phyloP scores from a whole-genome alignment of 1,284 basidiomycete genomes.

The Inonotus hispidus region DNA sequence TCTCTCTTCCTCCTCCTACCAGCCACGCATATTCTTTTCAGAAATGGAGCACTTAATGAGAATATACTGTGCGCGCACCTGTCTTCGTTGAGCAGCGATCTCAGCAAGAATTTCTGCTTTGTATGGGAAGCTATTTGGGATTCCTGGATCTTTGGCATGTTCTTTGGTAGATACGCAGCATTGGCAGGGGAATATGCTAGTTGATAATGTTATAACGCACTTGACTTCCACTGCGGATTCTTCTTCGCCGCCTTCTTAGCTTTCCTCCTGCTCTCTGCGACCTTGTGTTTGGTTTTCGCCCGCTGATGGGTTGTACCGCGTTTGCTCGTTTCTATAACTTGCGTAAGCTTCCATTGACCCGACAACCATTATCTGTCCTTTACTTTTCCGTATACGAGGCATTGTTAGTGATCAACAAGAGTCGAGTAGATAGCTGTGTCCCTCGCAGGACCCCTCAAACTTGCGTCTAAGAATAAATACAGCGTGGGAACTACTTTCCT shows the following conservation, averaged over 20 bases:
- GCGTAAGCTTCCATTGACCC: neutral
- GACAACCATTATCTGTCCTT: constrained; percentile 20
- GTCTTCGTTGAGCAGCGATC: constrained; percentile 72
- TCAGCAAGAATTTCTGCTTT: constrained; percentile 97
- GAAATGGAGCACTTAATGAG: neutral
- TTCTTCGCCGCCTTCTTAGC: constrained; percentile 76
- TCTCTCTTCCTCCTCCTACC: constrained; percentile 8
- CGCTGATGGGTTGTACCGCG: constrained; percentile 71
- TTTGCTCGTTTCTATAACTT: constrained; percentile 74
- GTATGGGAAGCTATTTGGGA: constrained; percentile 96
- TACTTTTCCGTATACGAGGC: constrained; percentile 76
- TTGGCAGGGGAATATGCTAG: neutral
- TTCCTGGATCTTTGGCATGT: constrained; percentile 87
- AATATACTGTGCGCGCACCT: constrained; percentile 39
- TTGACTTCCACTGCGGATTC: constrained; percentile 88
- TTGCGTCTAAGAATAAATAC: constrained; percentile 17
- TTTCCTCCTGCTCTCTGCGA: constrained; percentile 76
- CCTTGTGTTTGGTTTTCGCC: constrained; percentile 76
- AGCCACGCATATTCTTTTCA: neutral
- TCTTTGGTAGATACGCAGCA: constrained; percentile 32
- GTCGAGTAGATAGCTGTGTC: neutral
- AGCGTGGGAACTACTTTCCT: neutral
- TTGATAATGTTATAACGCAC: constrained; percentile 50
- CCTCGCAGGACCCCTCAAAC: too few species aligned
- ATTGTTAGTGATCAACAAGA: constrained; percentile 32